Evolutionary conservation across 176 grass and related monocot genomes (phyloP).

Genomic region (Cymbopogon citratus): DNA sequence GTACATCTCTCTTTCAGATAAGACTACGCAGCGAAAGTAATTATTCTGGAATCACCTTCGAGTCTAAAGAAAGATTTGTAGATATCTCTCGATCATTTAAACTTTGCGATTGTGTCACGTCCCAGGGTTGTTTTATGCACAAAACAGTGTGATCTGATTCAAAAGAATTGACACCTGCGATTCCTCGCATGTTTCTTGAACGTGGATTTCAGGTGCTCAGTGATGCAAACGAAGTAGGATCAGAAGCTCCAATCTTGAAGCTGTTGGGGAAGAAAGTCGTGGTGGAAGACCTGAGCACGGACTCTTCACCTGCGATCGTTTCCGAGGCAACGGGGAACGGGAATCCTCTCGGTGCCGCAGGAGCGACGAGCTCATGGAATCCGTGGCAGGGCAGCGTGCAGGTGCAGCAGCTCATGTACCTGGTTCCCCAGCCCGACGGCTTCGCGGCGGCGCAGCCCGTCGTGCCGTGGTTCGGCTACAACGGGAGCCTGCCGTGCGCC

Average conservation of each 20-base stretch:
- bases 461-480: constrained; percentile 35
- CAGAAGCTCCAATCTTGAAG: constrained; percentile 43
- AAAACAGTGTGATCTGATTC: background rate
- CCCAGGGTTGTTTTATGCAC: too few relatives aligned
- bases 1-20: constrained; percentile 3
- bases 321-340: background rate
- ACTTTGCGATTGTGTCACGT: background rate
- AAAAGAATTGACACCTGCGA: background rate
- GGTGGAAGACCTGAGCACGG: constrained; percentile 13
- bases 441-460: constrained; percentile 5
- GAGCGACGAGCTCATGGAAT: constrained; percentile 30
- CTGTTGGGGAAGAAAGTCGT: constrained; percentile 68
- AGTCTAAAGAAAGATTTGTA: background rate
- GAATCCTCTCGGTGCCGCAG: background rate
- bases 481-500: constrained; percentile 30
- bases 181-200: background rate
- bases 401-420: constrained; percentile 48
- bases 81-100: background rate
- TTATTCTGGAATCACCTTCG: background rate
- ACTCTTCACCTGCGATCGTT: constrained; percentile 1
- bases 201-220: constrained; percentile 30
- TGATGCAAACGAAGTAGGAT: constrained; percentile 31
- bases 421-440: constrained; percentile 31
- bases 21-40: background rate
- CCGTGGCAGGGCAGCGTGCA: constrained; percentile 31